These are phyloP conservation scores for Xylaria flabelliformis DNA, from an alignment of 495 filamentous ascomycete genomes.

Conservation along the genomic window DNA sequence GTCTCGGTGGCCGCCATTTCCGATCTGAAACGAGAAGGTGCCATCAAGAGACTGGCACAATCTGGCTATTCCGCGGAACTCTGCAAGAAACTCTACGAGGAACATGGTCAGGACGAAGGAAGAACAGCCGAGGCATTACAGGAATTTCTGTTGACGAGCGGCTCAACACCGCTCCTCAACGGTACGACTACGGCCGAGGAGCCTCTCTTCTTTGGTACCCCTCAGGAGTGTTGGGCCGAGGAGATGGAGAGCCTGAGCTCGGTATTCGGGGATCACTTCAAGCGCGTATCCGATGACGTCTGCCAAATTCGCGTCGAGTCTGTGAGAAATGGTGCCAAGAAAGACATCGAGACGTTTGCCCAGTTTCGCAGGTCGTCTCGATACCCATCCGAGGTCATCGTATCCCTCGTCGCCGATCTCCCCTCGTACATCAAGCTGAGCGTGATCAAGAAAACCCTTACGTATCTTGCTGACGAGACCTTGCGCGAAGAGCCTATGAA, in stretches of 20 bases:
- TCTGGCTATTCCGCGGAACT: slow-evolving; percentile 86
- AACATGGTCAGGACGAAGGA: slow-evolving; percentile 72
- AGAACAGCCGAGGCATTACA: slow-evolving; percentile 81
- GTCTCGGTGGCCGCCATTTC: slow-evolving; percentile 76
- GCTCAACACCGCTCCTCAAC: slow-evolving; percentile 22
- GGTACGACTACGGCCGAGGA: slow-evolving; percentile 32
- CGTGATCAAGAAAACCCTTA: slow-evolving; percentile 77
- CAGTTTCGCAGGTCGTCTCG: slow-evolving; percentile 60
- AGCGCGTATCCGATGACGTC: slow-evolving; percentile 59
- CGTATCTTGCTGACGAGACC: slow-evolving; percentile 67
- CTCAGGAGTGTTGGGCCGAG: slow-evolving; percentile 76
- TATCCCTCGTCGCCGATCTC: slow-evolving; percentile 71
- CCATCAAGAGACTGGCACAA: slow-evolving; percentile 79
- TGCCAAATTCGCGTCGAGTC: slow-evolving; percentile 66
- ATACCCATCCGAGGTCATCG: slow-evolving; percentile 81
- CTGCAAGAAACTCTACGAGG: slow-evolving; percentile 75
- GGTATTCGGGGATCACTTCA: slow-evolving; percentile 75
- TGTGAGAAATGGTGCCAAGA: slow-evolving; percentile 51
- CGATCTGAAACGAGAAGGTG: slow-evolving; percentile 77
- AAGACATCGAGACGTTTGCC: slow-evolving; percentile 51
- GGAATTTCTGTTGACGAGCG: slow-evolving; percentile 63
- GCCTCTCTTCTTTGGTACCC: slow-evolving; percentile 48
- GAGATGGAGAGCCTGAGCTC: slow-evolving; percentile 81
- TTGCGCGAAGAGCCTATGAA: slow-evolving; percentile 82
- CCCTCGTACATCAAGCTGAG: slow-evolving; percentile 93